Base-by-base conservation (phyloP, 805 yeast species). In the Ogataea paraovalis region DNA sequence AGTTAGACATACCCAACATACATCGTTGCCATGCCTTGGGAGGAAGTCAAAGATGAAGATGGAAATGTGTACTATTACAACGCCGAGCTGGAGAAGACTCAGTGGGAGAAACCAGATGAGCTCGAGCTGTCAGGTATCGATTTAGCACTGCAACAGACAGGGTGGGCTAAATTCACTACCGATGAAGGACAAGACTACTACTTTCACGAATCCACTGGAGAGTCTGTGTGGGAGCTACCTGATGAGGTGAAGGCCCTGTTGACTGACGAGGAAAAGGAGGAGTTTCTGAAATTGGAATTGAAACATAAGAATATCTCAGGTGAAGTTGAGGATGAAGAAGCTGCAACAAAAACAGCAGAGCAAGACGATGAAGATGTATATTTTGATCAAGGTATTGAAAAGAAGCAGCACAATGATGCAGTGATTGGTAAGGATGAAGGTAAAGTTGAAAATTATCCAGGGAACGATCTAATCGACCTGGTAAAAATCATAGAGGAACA, bases 221-320 rank as follows among this genome's bases (percentile, higher is more conserved):
- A 82, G 57, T 83, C 94, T 18, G 81, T 83, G 0, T 91, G 97
- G 97, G 86, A 82, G 18, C 65, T 79, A n/a, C 96, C 96, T 0
- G 70, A 61, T 1, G 82, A 74, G 28, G 70, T 78, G 33, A 43
- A 10, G 32, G 46, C 36, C 43, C 41, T 43, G 41, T 41, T 51
- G 46, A 51, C 39, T 23, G 38, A 34, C 4, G 38, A 34, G 8
- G 20, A 34, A 34, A 16, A 7, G 21, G 38, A 19, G 7, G 38
- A 34, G 7, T n/a, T n/a, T 32, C 32, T 42, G 41, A 46, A 37
- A 39, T 20, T 34, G 48, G 12, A 28, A 39, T 20, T 34, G 48
- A 9, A 28, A 13, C 22, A 28, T 16, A 30, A 42, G 44, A 20
- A 30, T 7, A 10, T 10, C 9, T 25, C 28, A 25, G 10, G 9